phyloP scores from a whole-genome alignment of 2,329 filamentous ascomycete genomes.

The Aspergillus sp. region DNA sequence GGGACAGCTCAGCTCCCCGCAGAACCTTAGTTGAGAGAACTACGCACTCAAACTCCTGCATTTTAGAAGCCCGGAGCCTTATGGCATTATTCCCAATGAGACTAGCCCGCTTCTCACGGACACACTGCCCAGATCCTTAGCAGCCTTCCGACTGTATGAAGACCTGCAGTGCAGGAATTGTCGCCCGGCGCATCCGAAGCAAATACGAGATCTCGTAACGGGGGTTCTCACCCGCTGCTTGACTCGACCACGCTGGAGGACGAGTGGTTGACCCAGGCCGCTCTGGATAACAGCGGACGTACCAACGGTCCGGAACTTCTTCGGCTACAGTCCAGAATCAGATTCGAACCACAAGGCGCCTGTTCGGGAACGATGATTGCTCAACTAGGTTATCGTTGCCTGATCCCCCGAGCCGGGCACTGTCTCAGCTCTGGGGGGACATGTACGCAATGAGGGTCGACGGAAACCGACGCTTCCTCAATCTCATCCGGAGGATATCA shows the following conservation, averaged over 20 bases:
- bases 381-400: not conserved
- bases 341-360: not conserved
- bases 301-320: not conserved
- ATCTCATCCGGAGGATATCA: not conserved
- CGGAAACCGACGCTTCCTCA: not conserved
- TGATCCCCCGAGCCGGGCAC: not conserved
- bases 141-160: not conserved
- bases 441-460: not conserved
- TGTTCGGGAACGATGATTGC: not conserved
- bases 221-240: not conserved
- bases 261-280: not conserved
- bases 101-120: not conserved
- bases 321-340: not conserved
- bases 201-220: not conserved
- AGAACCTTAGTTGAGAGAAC: not conserved
- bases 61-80: not conserved
- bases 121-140: not conserved
- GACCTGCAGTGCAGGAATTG: not conserved
- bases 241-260: not conserved
- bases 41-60: not conserved
- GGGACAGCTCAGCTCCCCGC: not conserved
- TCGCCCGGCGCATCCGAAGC: not conserved
- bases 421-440: not conserved
- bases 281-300: no score
- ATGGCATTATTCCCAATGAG: not conserved